Evolutionary conservation across 2,329 filamentous ascomycete species (phyloP), one percentile per base, ranked within the genome.

Genomic region (Aspergillus pseudonomiae): DNA sequence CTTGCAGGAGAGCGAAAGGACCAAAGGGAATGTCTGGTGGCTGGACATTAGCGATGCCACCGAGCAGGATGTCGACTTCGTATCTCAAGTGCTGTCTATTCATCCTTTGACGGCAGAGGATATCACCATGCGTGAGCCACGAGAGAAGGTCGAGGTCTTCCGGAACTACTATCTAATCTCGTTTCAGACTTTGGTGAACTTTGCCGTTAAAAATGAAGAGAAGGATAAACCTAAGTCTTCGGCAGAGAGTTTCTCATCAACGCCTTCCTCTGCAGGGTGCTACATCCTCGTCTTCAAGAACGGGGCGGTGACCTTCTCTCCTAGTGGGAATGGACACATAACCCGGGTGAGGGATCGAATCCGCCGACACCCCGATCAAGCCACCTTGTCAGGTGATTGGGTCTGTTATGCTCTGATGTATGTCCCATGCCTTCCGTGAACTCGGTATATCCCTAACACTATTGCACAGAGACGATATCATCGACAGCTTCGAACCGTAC

Each of bases 131-230:
- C 93, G 97, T 73, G 95, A 98, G 77, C 89, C 93, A 2, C 92
- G 95, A 32, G 95, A 98, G 81, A 98, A 99, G 83, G 96, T 99
- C 62, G 95, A 99, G 77, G 86, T 98, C 19, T 98, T 98, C 80
- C 90, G 91, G 19, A 92, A 93, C 26, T 99, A 99, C 81, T 99
- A 98, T 80, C 96, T 99, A 76, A 92, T 96, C 53, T 96, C 92
- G 74, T 97, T 98, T 84, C 89, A 94, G 59, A 96, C 94, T 0
- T 6, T 98, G 95, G 83, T 90, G 2, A 21, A 48, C 1, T 57
- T 21, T 21, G 26, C 45, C 91, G 56, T 83, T 90, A 65, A 89
- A 90, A 59, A 83, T 90, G 67, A 89, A 93, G 69, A 89, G 89
- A 68, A 85, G 88, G 56, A 89, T 88, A 52, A 88, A 89, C 63